These are phyloP conservation scores for Sicyos baderoa DNA, from an alignment of 306 rosid species.

Conservation along the genomic window DNA sequence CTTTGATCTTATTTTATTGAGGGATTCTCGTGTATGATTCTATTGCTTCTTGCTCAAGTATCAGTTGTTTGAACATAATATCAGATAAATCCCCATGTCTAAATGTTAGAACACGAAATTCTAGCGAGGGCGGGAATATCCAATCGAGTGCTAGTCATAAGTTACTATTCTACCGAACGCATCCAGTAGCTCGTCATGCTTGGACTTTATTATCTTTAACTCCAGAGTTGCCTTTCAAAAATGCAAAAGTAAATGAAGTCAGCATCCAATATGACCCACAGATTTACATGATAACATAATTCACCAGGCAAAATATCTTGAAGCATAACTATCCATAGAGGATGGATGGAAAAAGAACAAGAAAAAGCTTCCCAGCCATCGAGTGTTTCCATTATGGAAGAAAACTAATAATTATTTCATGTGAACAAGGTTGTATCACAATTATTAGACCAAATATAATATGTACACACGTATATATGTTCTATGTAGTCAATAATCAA, in stretches of 20 bases:
- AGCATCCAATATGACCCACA: slow-evolving; percentile 9
- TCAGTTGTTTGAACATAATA: not conserved
- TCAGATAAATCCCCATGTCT: not conserved
- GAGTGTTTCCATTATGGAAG: not conserved
- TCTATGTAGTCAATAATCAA: not conserved
- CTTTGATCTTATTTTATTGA: not conserved
- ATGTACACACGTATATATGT: not conserved
- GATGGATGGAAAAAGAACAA: not conserved
- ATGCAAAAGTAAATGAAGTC: slow-evolving; percentile 8
- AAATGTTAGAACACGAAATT: not conserved
- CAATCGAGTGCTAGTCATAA: slow-evolving; percentile 24
- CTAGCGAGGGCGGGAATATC: not conserved
- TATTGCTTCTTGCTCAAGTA: slow-evolving; percentile 7
- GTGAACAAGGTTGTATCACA: not conserved
- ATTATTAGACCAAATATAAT: not conserved
- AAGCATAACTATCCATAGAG: not conserved
- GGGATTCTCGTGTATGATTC: not conserved
- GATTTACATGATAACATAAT: not conserved
- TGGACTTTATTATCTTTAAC: slow-evolving; percentile 47
- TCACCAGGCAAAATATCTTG: not conserved
- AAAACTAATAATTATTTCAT: slow-evolving; percentile 10
- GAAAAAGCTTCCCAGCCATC: slow-evolving; percentile 7
- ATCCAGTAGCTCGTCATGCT: slow-evolving; percentile 48
- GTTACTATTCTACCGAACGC: slow-evolving; percentile 32
- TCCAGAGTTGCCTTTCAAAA: slow-evolving; percentile 61